Evolutionary conservation across 768 basidiomycete species (phyloP), one percentile per base, ranked within the genome.

Genomic region (Kwoniella sp.): DNA sequence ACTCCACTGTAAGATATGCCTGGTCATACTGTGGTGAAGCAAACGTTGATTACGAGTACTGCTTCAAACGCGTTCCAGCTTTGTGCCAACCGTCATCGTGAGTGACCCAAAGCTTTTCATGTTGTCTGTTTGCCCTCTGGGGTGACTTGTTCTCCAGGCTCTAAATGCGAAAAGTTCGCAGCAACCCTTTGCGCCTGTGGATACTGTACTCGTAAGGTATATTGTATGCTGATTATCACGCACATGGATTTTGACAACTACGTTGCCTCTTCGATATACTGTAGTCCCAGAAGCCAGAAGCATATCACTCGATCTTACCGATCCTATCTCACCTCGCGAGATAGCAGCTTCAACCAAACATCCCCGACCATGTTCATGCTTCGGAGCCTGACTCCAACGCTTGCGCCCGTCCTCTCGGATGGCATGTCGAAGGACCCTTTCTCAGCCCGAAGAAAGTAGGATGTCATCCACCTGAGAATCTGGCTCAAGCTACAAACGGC

Each of bases 351-450:
- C 15, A 84, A 86, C 15, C 82, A 85, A 0, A 82, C 69, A 10
- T 59, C 58, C 7, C 6, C 40, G 17, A 10, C 10, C 17, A 44
- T 44, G 40, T 6, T 6, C 33, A 33, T 13, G 33, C 7, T 33
- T 13, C 33, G 33, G 33, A 33, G 33, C 7, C 33, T 9, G 17
- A 44, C 10, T 10, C 40, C 40, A 44, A 44, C 8, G 40, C 40
- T 19, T 44, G 40, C 40, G 40, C 40, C 17, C 40, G 40, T 19
- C 78, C 92, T 2, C 85, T 94, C 13, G 92, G 92, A 26, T 94
- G 90, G 88, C 92, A 95, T 68, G 90, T 85, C 26, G 92, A 95
- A 80, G 92, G 92, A 0, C 92, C 92, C 0, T 94, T 93, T 82
- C 83, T 93, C 47, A 88, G 91, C 58, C 80, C 86, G 44, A 84